Evolutionary conservation across 2,329 filamentous ascomycete species (phyloP).

Genomic region (Septoria petroselini): DNA sequence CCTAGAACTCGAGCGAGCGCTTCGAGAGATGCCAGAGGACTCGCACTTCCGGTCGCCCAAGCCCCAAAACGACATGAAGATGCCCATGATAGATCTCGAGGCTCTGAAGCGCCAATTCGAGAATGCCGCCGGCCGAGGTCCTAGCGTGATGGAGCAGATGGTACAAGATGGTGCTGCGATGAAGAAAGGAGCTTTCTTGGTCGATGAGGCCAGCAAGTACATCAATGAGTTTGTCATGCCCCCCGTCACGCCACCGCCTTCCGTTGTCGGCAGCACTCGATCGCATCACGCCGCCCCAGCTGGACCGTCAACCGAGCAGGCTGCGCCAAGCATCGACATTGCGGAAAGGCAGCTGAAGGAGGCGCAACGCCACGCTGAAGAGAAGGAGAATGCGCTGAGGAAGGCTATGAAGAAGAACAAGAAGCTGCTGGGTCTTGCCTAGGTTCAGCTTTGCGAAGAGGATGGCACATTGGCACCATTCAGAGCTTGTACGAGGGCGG

Average conservation of each 20-base stretch:
- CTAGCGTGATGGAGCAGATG: conserved; percentile 41
- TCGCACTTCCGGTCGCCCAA: conserved; percentile 32
- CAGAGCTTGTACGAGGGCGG: too few species aligned
- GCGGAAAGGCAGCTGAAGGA: conserved; percentile 35
- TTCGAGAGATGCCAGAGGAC: conserved; percentile 44
- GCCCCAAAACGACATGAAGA: conserved; percentile 34
- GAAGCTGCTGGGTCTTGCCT: conserved; percentile 32
- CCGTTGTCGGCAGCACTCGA: conserved; percentile 12
- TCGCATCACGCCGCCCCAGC: background rate
- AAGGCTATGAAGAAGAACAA: conserved; percentile 40
- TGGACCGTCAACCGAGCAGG: conserved; percentile 9
- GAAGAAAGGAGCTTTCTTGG: conserved; percentile 40
- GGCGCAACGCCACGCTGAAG: conserved; percentile 36
- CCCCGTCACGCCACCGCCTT: conserved; percentile 35
- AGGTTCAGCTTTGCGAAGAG: background rate
- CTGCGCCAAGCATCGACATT: conserved; percentile 30
- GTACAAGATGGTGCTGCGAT: conserved; percentile 38
- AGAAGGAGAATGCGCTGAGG: conserved; percentile 36
- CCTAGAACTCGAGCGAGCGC: conserved; percentile 62
- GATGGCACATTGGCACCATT: too few species aligned
- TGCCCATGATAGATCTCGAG: conserved; percentile 36
- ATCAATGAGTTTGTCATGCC: conserved; percentile 42
- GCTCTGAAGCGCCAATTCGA: conserved; percentile 32
- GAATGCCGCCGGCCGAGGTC: conserved; percentile 32
- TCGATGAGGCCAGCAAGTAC: conserved; percentile 39